phyloP scores from a whole-genome alignment of 2,329 filamentous ascomycete genomes.

The Lachnellula occidentalis region DNA sequence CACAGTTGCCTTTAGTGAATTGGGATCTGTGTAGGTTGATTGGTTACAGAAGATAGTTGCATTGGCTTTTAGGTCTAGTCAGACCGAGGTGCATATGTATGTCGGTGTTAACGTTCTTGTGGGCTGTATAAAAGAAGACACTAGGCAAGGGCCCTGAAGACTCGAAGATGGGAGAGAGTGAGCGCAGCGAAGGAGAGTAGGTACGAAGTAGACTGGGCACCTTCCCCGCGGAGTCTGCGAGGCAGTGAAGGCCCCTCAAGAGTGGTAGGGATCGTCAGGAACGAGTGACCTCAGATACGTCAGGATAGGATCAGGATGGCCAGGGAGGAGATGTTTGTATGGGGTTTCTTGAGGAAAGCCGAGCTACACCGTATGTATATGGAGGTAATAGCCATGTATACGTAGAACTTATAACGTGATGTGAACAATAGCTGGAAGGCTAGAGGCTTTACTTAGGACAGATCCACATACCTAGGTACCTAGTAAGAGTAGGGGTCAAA shows the following conservation, averaged over 20 bases:
- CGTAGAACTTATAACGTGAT: too few species aligned
- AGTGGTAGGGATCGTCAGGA: conserved; percentile 18
- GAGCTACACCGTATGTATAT: background rate
- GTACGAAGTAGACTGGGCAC: background rate
- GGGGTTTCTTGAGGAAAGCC: background rate
- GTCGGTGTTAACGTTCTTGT: background rate
- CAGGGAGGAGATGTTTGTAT: background rate
- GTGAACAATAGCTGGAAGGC: too few species aligned
- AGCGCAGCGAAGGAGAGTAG: background rate
- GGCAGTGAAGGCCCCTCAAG: background rate
- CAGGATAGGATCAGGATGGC: background rate
- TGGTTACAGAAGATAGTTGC: conserved; percentile 6
- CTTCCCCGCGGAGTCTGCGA: conserved; percentile 6
- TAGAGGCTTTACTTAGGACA: too few species aligned
- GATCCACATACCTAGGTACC: too few species aligned
- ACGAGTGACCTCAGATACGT: conserved; percentile 4
- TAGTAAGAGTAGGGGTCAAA: too few species aligned
- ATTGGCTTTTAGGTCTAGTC: background rate
- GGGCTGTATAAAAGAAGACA: conserved; percentile 1
- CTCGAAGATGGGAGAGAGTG: background rate
- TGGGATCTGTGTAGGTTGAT: conserved; percentile 7
- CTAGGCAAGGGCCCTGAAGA: background rate
- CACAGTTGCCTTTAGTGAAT: conserved; percentile 10
- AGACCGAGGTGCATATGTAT: background rate
- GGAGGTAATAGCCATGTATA: background rate